Evolutionary conservation across 2,329 filamentous ascomycete species (phyloP).

Genomic region (Paecilomyces fulvus): DNA sequence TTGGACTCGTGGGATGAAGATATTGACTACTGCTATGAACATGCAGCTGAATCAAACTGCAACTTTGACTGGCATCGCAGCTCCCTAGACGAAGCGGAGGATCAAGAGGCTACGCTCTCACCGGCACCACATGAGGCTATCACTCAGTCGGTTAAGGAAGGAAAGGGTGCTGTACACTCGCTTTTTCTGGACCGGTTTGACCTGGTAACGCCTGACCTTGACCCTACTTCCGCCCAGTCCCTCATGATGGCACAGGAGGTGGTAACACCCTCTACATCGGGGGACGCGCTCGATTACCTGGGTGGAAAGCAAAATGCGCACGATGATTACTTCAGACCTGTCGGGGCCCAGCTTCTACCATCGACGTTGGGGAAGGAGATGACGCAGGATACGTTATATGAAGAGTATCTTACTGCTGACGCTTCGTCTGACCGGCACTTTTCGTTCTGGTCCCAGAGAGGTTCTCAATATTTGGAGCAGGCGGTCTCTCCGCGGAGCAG

Average conservation of each 20-base stretch:
- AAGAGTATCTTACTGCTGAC: slow-evolving; percentile 36
- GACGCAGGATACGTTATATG: slow-evolving; percentile 26
- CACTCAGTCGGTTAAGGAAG: slow-evolving; percentile 7
- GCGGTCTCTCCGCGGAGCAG: slow-evolving; percentile 39
- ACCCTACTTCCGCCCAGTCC: slow-evolving; percentile 25
- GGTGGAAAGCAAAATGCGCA: slow-evolving; percentile 7
- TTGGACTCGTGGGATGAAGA: slow-evolving; percentile 52
- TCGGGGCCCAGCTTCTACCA: slow-evolving; percentile 21
- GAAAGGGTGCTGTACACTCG: slow-evolving; percentile 10
- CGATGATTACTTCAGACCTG: slow-evolving; percentile 24
- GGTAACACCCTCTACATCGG: slow-evolving; percentile 22
- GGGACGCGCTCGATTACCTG: slow-evolving; percentile 19
- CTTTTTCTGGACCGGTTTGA: slow-evolving; percentile 17
- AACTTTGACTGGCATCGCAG: slow-evolving; percentile 50
- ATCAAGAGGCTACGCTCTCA: slow-evolving; percentile 7
- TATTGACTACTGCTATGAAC: slow-evolving; percentile 55
- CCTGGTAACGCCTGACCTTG: slow-evolving; percentile 23
- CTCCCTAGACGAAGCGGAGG: slow-evolving; percentile 22
- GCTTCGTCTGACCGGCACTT: slow-evolving; percentile 41
- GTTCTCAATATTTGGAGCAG: slow-evolving; percentile 32
- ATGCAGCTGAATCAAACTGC: slow-evolving; percentile 52
- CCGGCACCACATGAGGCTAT: neutral
- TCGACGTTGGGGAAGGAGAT: slow-evolving; percentile 24
- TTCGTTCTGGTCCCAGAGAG: slow-evolving; percentile 34
- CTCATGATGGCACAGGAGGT: slow-evolving; percentile 16